phyloP scores from a whole-genome alignment of 2,329 filamentous ascomycete genomes.

The Calonectria multiphialidica region DNA sequence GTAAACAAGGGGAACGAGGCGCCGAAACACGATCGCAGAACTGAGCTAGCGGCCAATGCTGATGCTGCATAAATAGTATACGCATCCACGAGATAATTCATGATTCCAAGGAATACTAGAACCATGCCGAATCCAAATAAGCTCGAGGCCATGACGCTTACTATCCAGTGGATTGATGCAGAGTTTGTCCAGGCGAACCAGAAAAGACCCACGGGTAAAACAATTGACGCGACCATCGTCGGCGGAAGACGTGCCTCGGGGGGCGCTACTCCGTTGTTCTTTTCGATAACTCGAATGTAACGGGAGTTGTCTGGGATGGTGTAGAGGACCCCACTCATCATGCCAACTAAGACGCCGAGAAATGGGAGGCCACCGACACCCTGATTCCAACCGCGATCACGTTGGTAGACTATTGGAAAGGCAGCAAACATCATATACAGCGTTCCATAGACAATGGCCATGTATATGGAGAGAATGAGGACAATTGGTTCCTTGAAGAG shows the following conservation, averaged over 20 bases:
- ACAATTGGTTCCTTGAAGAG: neutral
- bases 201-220: conserved; percentile 71
- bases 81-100: conserved; percentile 77
- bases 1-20: conserved; percentile 39
- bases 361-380: neutral
- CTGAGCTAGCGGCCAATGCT: conserved; percentile 70
- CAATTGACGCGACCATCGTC: conserved; percentile 68
- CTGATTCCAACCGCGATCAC: neutral
- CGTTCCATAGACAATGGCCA: neutral
- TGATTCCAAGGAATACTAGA: conserved; percentile 72
- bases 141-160: conserved; percentile 56
- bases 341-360: neutral
- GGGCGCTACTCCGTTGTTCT: conserved; percentile 66
- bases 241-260: conserved; percentile 73
- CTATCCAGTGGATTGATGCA: conserved; percentile 65
- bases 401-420: neutral
- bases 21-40: conserved; percentile 33
- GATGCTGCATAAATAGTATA: conserved; percentile 84
- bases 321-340: neutral
- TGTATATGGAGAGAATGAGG: neutral
- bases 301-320: neutral
- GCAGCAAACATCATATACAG: neutral
- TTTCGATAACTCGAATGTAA: conserved; percentile 50
- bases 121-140: conserved; percentile 70
- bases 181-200: conserved; percentile 70